Conservation (phyloP, 2,329 filamentous ascomycete species). For the Shiraia bambusicola region DNA sequence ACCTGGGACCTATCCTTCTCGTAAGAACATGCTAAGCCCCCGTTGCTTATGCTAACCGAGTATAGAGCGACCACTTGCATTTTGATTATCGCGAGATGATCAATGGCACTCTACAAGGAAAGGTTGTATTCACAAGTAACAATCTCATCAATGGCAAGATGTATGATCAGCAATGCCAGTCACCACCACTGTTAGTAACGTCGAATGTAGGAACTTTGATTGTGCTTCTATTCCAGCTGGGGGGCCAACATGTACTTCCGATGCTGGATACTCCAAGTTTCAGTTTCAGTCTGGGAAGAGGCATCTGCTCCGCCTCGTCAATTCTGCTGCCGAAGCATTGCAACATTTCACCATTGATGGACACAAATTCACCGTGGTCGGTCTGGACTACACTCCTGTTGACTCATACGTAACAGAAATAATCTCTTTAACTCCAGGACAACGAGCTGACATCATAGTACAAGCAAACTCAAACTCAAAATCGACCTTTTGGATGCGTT, state of each 20-base stretch:
- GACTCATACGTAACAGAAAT: constrained; percentile 36
- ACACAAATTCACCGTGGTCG: constrained; percentile 41
- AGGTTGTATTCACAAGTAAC: not conserved
- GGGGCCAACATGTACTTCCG: not conserved
- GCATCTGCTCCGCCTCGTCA: constrained; percentile 58
- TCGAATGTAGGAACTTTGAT: too few relatives aligned
- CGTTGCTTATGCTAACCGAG: too few relatives aligned
- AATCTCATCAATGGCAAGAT: constrained; percentile 14
- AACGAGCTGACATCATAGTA: constrained; percentile 37
- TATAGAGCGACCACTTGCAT: too few relatives aligned
- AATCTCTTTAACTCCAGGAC: constrained; percentile 41
- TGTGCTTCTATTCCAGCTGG: too few relatives aligned
- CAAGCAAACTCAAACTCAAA: constrained; percentile 23
- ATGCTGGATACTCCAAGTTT: not conserved
- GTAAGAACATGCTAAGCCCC: too few relatives aligned
- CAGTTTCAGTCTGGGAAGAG: constrained; percentile 46
- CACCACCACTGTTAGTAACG: too few relatives aligned
- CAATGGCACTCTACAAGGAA: too few relatives aligned
- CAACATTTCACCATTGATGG: constrained; percentile 26
- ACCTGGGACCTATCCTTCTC: constrained; percentile 31
- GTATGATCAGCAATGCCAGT: too few relatives aligned
- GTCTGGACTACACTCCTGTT: constrained; percentile 40
- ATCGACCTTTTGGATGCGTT: constrained; percentile 42
- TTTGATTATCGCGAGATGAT: too few relatives aligned
- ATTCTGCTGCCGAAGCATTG: constrained; percentile 35